A percentile compares a stretch with the other conserved stretches of the same genome.
phyloP scores from a whole-genome alignment of 23 red algal species.

The Agarophyton chilense region DNA sequence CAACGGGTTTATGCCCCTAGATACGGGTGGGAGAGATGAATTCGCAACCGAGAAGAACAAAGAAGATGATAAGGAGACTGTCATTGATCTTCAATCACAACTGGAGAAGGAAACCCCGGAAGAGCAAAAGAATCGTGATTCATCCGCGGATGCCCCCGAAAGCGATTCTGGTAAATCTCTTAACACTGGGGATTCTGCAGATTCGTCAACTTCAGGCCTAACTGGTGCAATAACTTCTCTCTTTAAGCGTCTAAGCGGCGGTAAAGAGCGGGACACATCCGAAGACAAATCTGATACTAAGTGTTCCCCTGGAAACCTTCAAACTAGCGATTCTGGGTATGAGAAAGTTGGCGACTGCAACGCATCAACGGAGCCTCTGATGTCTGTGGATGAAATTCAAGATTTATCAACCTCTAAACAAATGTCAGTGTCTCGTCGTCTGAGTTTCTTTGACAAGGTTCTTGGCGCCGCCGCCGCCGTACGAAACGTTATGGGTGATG shows the following conservation, averaged over 20 bases:
- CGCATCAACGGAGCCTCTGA: neutral
- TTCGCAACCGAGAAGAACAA: neutral
- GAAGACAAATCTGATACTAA: neutral
- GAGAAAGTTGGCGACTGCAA: neutral
- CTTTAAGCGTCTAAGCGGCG: neutral
- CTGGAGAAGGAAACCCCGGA: neutral
- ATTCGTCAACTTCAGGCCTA: neutral
- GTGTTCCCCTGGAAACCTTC: neutral
- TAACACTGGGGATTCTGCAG: neutral
- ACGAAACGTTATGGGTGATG: constrained; percentile 5
- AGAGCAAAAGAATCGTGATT: neutral
- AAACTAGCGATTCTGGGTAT: neutral
- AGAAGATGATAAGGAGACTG: neutral
- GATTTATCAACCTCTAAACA: neutral
- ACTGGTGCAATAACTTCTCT: neutral
- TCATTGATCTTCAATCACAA: neutral
- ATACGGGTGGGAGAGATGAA: neutral
- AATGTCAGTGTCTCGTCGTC: neutral
- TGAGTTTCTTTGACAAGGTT: constrained; percentile 18
- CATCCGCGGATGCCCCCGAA: neutral
- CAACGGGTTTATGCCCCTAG: neutral
- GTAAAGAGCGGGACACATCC: neutral
- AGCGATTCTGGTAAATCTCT: neutral
- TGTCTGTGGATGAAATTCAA: neutral
- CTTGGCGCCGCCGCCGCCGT: neutral